These are phyloP conservation scores for Cubamyces lactineus DNA, from an alignment of 768 basidiomycete genomes.

Conservation along the genomic window DNA sequence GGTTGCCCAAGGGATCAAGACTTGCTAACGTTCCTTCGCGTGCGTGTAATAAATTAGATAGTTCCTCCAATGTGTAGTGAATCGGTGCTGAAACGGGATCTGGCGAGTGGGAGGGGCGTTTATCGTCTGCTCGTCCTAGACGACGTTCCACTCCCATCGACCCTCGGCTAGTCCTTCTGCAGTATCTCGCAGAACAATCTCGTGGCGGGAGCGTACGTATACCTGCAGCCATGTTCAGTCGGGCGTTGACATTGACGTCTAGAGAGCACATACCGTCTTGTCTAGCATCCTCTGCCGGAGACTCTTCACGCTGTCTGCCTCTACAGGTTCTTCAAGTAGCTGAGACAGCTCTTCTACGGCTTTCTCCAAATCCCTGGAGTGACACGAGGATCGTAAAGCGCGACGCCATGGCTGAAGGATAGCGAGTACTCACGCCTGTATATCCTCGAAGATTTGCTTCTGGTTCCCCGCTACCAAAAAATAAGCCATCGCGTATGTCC, in stretches of 20 bases:
- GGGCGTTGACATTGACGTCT: neutral
- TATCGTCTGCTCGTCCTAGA: neutral
- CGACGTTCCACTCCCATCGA: conserved; percentile 72
- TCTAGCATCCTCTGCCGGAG: conserved; percentile 92
- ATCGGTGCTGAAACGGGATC: no score
- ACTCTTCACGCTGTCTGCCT: conserved; percentile 75
- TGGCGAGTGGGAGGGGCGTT: no score
- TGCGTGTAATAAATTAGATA: no score
- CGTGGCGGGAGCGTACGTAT: conserved; percentile 92
- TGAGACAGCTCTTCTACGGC: conserved; percentile 96
- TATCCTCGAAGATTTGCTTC: conserved; percentile 96
- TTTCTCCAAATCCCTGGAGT: conserved; percentile 79
- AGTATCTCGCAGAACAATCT: conserved; percentile 92
- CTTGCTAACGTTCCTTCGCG: no score
- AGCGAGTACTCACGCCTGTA: conserved; percentile 68
- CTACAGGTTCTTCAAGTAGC: conserved; percentile 85
- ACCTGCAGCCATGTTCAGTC: conserved; percentile 34
- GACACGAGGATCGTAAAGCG: neutral
- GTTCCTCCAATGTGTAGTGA: no score
- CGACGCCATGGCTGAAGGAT: neutral
- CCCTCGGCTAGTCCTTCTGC: conserved; percentile 85
- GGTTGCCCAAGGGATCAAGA: no score
- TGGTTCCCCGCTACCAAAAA: conserved; percentile 88
- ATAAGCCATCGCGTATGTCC: conserved; percentile 99
- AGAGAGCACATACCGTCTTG: conserved; percentile 63